Evolutionary conservation across 352 stramenopile species (phyloP), one percentile per base, ranked within the genome.

Genomic region (Phytophthora sp.): DNA sequence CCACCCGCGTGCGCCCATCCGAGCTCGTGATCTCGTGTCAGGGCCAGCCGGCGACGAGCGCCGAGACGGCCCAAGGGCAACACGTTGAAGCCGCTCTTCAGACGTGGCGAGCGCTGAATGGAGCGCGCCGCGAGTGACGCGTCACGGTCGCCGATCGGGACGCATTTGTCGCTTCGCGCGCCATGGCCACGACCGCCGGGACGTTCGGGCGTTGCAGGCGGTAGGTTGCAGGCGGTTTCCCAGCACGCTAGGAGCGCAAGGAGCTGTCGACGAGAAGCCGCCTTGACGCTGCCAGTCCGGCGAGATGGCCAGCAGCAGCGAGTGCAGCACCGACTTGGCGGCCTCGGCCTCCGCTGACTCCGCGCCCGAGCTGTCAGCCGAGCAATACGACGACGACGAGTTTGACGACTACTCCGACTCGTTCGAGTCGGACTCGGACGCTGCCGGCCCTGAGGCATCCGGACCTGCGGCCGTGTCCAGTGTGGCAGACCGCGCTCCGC

Each of bases 381-480:
- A 66, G 48, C 31, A 51, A n/a, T 87, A 82, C 54, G 66, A 72
- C 15, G 62, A 79, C 11, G 72, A 85, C 8, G 66, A 58, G 6
- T 85, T 84, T 23, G 77, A 84, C 27, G 61, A 72, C 4, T 89
- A 89, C 58, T 84, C 77, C 27, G 73, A 83, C 38, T 68, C 71
- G 23, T 87, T 87, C 26, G 77, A 89, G 57, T 62, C 37, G 12
- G 68, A 74, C 31, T 54, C 61, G 27, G 60, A 66, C 5, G 44
- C 35, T 20, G 18, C 13, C 6, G 12, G 24, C n/a, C 51, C 26
- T 6, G 23, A 26, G 1, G 15, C 10, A 7, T 31, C 37, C 5
- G 24, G 12, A 15, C 6, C 37, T 21, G 20, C 30, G 24, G 41
- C 10, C 6, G 28, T 21, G 20, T 27, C 30, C 30, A 15, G 9